A percentile compares a stretch with the other conserved stretches of the same genome.
These are phyloP conservation scores for Nicotiana rustica DNA, from an alignment of 305 asterid genomes.

Conservation along the genomic window DNA sequence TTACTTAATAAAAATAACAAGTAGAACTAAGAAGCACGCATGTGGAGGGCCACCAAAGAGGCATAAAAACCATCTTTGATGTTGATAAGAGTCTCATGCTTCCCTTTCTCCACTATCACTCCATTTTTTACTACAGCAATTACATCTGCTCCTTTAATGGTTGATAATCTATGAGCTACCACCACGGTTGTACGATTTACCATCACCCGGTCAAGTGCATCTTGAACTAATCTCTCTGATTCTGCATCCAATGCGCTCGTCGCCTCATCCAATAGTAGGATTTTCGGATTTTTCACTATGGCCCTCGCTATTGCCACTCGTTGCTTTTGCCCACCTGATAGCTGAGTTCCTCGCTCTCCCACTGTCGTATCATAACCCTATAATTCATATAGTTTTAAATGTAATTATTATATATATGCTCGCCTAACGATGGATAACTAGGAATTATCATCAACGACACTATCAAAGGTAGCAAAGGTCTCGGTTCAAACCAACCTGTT, in stretches of 20 bases:
- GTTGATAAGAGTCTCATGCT: constrained; percentile 65
- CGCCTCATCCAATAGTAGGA: too few species aligned
- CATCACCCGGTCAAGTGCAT: too few species aligned
- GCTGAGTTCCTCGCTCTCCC: too few species aligned
- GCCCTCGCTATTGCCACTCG: too few species aligned
- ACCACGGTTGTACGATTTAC: too few species aligned
- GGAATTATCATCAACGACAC: background rate
- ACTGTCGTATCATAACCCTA: constrained; percentile 45
- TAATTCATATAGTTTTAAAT: background rate
- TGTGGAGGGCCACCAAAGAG: constrained; percentile 75
- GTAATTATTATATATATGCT: background rate
- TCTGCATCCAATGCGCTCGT: too few species aligned
- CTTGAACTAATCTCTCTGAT: too few species aligned
- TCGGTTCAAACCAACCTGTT: constrained; percentile 43
- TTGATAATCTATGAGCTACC: constrained; percentile 77
- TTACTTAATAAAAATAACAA: background rate
- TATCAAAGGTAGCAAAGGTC: background rate
- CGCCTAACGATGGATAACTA: background rate
- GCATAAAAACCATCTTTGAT: constrained; percentile 75
- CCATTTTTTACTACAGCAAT: constrained; percentile 88
- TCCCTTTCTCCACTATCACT: constrained; percentile 80
- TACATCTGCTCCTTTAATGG: constrained; percentile 72
- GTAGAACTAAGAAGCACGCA: constrained; percentile 29
- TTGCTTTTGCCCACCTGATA: too few species aligned
- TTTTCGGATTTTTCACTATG: too few species aligned